Percentiles rank a stretch among this genome's conserved stretches.
Evolutionary conservation across 176 grass and related monocot species (phyloP).

Genomic region (Musa troglodytarum): DNA sequence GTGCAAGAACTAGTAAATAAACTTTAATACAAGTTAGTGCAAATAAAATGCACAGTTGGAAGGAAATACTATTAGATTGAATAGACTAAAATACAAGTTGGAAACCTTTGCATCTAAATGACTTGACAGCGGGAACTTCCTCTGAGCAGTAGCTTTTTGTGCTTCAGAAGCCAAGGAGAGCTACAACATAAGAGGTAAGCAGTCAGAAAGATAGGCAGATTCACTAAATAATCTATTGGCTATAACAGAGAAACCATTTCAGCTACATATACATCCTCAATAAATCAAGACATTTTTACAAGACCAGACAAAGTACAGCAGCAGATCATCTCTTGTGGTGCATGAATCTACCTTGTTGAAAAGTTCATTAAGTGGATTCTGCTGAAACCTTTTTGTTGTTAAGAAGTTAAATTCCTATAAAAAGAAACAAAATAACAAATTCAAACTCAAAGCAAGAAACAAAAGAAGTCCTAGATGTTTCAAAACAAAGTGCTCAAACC

Average conservation of each 20-base stretch:
- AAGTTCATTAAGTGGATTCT: background rate
- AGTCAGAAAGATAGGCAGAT: background rate
- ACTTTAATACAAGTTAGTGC: background rate
- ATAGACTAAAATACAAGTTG: background rate
- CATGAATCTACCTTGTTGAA: constrained; percentile 6
- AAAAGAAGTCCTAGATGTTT: background rate
- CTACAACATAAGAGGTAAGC: background rate
- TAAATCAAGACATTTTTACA: background rate
- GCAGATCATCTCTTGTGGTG: background rate
- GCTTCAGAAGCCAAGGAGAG: background rate
- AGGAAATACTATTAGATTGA: background rate
- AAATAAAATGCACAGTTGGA: background rate
- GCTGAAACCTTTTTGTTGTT: constrained; percentile 7
- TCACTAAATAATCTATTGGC: background rate
- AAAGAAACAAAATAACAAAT: background rate
- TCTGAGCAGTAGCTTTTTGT: background rate
- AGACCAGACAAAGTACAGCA: background rate
- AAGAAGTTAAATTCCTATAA: constrained; percentile 6
- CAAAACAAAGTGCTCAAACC: constrained; percentile 23
- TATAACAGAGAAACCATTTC: background rate
- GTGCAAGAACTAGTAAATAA: background rate
- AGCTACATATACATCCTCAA: background rate
- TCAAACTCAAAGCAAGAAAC: background rate
- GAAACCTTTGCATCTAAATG: background rate
- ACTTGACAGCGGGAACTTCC: background rate